Evolutionary conservation across 2,329 filamentous ascomycete species (phyloP).

Genomic region (Chaetothyriales sp.): DNA sequence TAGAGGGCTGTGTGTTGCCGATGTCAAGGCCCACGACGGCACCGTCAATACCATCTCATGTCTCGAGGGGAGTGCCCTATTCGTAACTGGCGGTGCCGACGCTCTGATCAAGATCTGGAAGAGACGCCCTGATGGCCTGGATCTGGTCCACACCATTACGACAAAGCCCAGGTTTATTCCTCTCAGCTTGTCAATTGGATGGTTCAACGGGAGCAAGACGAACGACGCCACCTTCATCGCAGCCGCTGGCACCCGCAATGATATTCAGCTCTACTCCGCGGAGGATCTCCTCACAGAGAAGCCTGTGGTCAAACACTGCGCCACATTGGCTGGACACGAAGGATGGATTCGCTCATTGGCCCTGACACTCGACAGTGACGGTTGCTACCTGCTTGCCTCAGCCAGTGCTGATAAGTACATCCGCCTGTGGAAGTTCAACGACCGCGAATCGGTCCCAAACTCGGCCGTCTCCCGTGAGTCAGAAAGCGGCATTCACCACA

Average conservation of each 20-base stretch:
- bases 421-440: slow-evolving; percentile 74
- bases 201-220: slow-evolving; percentile 39
- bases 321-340: slow-evolving; percentile 76
- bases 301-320: slow-evolving; percentile 51
- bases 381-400: slow-evolving; percentile 71
- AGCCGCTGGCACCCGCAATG: slow-evolving; percentile 67
- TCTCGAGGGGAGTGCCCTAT: slow-evolving; percentile 30
- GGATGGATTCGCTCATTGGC: slow-evolving; percentile 83
- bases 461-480: slow-evolving; percentile 38
- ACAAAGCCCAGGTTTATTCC: slow-evolving; percentile 71
- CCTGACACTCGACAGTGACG: slow-evolving; percentile 51
- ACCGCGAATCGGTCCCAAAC: slow-evolving; percentile 41
- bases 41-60: slow-evolving; percentile 53
- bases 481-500: slow-evolving; percentile 39
- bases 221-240: slow-evolving; percentile 48
- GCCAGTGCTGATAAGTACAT: slow-evolving; percentile 97
- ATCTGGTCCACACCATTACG: slow-evolving; percentile 54
- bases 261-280: slow-evolving; percentile 60
- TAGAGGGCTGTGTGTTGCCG: slow-evolving; percentile 32
- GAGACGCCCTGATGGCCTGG: slow-evolving; percentile 31
- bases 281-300: slow-evolving; percentile 30
- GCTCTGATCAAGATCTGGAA: slow-evolving; percentile 53
- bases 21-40: slow-evolving; percentile 50
- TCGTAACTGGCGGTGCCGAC: slow-evolving; percentile 49
- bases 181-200: slow-evolving; percentile 54